Conservation (phyloP, 345 rosid species). For the Excoecaria cochinchinensis region DNA sequence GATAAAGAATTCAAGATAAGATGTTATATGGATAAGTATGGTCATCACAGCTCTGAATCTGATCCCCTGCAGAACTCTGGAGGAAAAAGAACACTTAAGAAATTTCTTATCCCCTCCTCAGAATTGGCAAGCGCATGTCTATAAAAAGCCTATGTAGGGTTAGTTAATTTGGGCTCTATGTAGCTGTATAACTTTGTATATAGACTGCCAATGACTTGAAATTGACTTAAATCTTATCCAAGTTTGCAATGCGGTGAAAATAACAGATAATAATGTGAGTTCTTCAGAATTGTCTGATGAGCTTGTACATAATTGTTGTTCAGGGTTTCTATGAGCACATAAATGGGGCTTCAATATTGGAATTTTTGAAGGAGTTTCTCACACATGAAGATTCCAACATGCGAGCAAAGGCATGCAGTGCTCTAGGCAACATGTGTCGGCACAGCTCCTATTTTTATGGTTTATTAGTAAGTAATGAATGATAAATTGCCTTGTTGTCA, state of each 20-base stretch:
- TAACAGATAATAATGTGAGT: slow-evolving; percentile 8
- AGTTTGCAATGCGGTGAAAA: neutral
- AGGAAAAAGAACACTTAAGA: too few relatives aligned
- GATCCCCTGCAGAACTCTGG: neutral
- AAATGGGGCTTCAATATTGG: slow-evolving; percentile 69
- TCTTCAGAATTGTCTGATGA: slow-evolving; percentile 12
- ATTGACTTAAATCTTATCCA: neutral
- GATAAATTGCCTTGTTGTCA: neutral
- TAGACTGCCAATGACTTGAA: neutral
- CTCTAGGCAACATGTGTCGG: slow-evolving; percentile 94
- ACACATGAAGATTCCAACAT: slow-evolving; percentile 74
- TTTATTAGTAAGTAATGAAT: slow-evolving; percentile 54
- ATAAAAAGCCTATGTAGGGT: neutral
- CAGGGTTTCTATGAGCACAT: slow-evolving; percentile 90
- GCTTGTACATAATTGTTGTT: slow-evolving; percentile 27
- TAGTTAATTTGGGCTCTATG: neutral
- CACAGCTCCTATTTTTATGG: slow-evolving; percentile 81
- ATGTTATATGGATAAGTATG: neutral
- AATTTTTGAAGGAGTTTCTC: slow-evolving; percentile 61
- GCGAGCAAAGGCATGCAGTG: slow-evolving; percentile 96
- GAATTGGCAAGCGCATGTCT: neutral
- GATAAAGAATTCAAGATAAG: neutral
- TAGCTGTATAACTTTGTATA: neutral
- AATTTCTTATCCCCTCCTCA: too few relatives aligned
- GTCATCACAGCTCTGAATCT: neutral